Percentiles rank a stretch among this genome's conserved stretches.
These are phyloP conservation scores for Arabidopsis suecica DNA, from an alignment of 345 rosid species.

Conservation along the genomic window DNA sequence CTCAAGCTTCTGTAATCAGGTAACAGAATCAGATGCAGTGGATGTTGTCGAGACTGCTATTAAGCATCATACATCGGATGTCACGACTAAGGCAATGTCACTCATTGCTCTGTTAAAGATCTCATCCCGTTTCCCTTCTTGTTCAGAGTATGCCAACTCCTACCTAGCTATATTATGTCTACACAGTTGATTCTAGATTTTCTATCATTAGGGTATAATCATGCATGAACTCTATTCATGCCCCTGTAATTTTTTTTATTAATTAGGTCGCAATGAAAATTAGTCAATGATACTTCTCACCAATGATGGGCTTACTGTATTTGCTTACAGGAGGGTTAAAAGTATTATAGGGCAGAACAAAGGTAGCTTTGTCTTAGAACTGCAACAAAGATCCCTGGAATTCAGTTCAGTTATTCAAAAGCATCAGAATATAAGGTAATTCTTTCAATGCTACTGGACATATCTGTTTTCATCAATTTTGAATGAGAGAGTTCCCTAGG, in stretches of 20 bases:
- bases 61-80: slow-evolving; percentile 70
- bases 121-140: slow-evolving; percentile 93
- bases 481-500: slow-evolving; percentile 13
- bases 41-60: slow-evolving; percentile 75
- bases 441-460: slow-evolving; percentile 23
- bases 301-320: slow-evolving; percentile 30
- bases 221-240: slow-evolving; percentile 14
- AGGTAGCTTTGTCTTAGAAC: slow-evolving; percentile 89
- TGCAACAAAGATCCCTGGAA: slow-evolving; percentile 95
- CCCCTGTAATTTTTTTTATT: slow-evolving; percentile 6
- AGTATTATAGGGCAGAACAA: slow-evolving; percentile 67
- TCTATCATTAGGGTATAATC: slow-evolving; percentile 19
- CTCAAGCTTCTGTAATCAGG: slow-evolving; percentile 59
- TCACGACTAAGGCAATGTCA: slow-evolving; percentile 91
- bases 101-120: slow-evolving; percentile 85
- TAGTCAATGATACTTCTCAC: slow-evolving; percentile 26
- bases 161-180: slow-evolving; percentile 30
- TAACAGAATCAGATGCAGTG: slow-evolving; percentile 90
- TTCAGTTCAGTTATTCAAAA: slow-evolving; percentile 83
- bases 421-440: slow-evolving; percentile 85
- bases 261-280: slow-evolving; percentile 12
- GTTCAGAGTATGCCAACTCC: slow-evolving; percentile 73
- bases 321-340: slow-evolving; percentile 73
- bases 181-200: slow-evolving; percentile 13
- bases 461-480: slow-evolving; percentile 16